Percentiles rank a stretch among this genome's conserved stretches.
These are phyloP conservation scores for Priceomyces melissophilus DNA, from an alignment of 805 yeast species.

Conservation along the genomic window DNA sequence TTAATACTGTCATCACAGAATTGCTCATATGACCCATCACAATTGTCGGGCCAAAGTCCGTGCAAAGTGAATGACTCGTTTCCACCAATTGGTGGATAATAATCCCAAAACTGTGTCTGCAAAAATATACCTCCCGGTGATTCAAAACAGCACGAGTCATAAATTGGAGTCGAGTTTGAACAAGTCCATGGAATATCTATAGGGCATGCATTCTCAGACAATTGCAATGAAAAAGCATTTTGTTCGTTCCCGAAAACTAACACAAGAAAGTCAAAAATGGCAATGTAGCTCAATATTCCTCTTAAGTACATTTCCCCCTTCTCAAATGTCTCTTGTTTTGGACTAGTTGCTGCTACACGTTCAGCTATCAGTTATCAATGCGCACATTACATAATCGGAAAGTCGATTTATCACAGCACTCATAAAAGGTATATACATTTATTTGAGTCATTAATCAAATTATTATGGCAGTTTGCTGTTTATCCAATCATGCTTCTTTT, in stretches of 20 bases:
- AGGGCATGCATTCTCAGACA: constrained; percentile 43
- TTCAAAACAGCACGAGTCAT: constrained; percentile 47
- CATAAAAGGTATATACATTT: too few species aligned
- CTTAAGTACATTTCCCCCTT: too few species aligned
- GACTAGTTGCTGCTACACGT: too few species aligned
- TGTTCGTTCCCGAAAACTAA: not conserved
- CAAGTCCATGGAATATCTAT: constrained; percentile 59
- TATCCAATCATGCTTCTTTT: constrained; percentile 91
- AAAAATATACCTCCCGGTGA: constrained; percentile 37
- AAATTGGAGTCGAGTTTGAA: constrained; percentile 48
- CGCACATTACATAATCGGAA: too few species aligned
- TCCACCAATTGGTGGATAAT: constrained; percentile 30
- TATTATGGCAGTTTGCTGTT: not conserved
- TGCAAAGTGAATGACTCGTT: constrained; percentile 39
- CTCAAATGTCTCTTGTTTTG: too few species aligned
- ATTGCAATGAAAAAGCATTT: not conserved
- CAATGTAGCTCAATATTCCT: too few species aligned
- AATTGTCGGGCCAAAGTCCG: constrained; percentile 43
- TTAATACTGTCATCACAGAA: constrained; percentile 32
- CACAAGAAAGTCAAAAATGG: too few species aligned
- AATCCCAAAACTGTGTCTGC: constrained; percentile 44
- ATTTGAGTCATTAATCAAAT: not conserved
- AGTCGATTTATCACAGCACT: too few species aligned
- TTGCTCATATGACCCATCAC: constrained; percentile 38
- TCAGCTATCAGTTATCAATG: too few species aligned